Evolutionary conservation across 768 basidiomycete genomes (phyloP).

Genomic region (Ramaria sp.): DNA sequence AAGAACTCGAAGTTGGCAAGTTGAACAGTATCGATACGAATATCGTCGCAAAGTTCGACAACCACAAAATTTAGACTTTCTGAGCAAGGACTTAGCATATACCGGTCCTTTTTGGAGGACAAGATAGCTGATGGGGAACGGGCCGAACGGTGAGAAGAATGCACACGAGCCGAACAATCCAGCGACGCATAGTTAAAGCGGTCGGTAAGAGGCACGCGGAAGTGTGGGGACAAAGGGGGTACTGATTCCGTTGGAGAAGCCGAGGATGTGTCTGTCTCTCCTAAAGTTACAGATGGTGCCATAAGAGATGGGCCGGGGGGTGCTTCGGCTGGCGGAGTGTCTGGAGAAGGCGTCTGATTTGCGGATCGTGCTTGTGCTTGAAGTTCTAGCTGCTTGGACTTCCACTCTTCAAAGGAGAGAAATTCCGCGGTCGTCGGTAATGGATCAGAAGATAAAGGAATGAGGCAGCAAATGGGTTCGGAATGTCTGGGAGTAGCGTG

Average conservation of each 20-base stretch:
- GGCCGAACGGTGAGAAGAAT: slow-evolving; percentile 68
- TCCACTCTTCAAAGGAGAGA: slow-evolving; percentile 85
- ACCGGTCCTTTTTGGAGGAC: slow-evolving; percentile 81
- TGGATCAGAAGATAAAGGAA: slow-evolving; percentile 22
- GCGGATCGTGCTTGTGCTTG: slow-evolving; percentile 23
- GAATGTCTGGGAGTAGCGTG: slow-evolving; percentile 36
- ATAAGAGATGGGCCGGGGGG: background rate
- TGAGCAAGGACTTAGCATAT: slow-evolving; percentile 93
- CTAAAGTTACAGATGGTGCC: background rate
- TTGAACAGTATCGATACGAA: slow-evolving; percentile 92
- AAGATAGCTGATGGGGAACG: slow-evolving; percentile 80
- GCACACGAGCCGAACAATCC: slow-evolving; percentile 91
- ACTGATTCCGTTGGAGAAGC: background rate
- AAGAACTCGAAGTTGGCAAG: slow-evolving; percentile 98
- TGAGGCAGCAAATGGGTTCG: slow-evolving; percentile 58
- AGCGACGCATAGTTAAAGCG: slow-evolving; percentile 90
- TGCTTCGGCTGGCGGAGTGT: background rate
- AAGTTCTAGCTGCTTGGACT: slow-evolving; percentile 46
- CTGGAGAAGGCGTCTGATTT: slow-evolving; percentile 20
- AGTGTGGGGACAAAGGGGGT: slow-evolving; percentile 36
- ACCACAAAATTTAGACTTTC: slow-evolving; percentile 63
- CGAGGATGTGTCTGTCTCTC: background rate
- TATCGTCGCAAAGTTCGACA: slow-evolving; percentile 95
- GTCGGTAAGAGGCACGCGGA: slow-evolving; percentile 68
- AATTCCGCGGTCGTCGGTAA: slow-evolving; percentile 44